Conservation (phyloP, 1,284 basidiomycete species). For the Apiotrichum domesticum region DNA sequence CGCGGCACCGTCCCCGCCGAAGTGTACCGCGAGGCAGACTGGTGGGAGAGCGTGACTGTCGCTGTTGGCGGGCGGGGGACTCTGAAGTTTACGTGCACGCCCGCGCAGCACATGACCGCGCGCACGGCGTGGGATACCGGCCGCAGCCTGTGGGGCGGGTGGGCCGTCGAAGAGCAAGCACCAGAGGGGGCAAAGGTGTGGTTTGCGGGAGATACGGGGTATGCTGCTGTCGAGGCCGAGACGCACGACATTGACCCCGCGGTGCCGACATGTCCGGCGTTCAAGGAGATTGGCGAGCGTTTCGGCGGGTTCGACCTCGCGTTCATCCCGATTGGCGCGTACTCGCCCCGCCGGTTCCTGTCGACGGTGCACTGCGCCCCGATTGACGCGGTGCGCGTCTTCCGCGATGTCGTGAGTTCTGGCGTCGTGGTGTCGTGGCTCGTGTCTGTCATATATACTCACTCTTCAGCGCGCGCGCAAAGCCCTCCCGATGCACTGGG, state of each 20-base stretch:
- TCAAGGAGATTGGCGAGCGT: slow-evolving; percentile 27
- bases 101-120: slow-evolving; percentile 54
- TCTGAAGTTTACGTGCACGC: slow-evolving; percentile 29
- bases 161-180: slow-evolving; percentile 51
- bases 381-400: slow-evolving; percentile 59
- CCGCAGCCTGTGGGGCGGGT: slow-evolving; percentile 58
- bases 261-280: slow-evolving; percentile 47
- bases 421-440: neutral
- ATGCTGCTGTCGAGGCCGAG: slow-evolving; percentile 50
- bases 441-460: neutral
- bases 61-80: slow-evolving; percentile 27
- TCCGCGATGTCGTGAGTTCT: slow-evolving; percentile 54
- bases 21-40: slow-evolving; percentile 60
- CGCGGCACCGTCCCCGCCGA: slow-evolving; percentile 36
- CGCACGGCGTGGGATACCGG: slow-evolving; percentile 53
- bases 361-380: slow-evolving; percentile 58
- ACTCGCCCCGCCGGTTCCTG: slow-evolving; percentile 56
- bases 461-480: slow-evolving; percentile 46
- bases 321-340: slow-evolving; percentile 64
- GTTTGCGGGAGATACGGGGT: slow-evolving; percentile 63
- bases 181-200: slow-evolving; percentile 46
- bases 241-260: slow-evolving; percentile 34
- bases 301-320: slow-evolving; percentile 57
- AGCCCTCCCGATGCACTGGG: slow-evolving; percentile 67
- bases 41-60: slow-evolving; percentile 55